Base-by-base conservation (phyloP, 352 stramenopile species). In the Pythium phragmiticola region DNA sequence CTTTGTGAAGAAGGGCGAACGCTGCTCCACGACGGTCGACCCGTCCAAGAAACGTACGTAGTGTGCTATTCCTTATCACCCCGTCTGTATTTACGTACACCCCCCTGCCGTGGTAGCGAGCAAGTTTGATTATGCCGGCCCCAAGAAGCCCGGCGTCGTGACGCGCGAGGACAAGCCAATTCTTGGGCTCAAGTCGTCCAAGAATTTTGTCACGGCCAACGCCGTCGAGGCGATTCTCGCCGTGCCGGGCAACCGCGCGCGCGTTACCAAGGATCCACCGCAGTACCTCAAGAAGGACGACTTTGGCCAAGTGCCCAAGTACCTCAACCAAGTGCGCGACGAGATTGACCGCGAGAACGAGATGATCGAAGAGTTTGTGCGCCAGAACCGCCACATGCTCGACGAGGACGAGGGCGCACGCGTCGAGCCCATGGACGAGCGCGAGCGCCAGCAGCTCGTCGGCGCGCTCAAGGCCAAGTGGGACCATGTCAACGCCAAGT, bases 161-260 rank as follows among this genome's bases (percentile, higher is more conserved):
- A 87, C 78, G 45, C 75, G 77, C 13, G 76, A 95, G 39, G 93
- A 98, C 34, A 95, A 91, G 58, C 92, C 94, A 2, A 90, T 98
- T 48, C 91, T 97, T 78, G 94, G 92, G 0, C 73, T 98, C 47
- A 95, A 93, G 48, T 96, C 89, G 1, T 81, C 80, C 54, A 98
- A 97, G 73, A 97, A 98, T 60, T 98, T 93, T 60, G 74, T 98
- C 36, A 95, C 88, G 17, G 84, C 89, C 4, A 98, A 98, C 79
- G 93, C 94, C 9, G 86, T 98, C 3, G 91, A 98, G 71, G 84
- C 78, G 2, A 98, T 98, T 58, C 74, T 97, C 12, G 66, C 88
- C 39, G 75, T 92, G 47, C 83, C 86, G 0, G 80, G 78, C 14
- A 80, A 80, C 49, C 80, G 86, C 12, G 80, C 77, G 2, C 76